Base-by-base conservation (phyloP, 164 flowering plant species). In the Berberis vulgaris region DNA sequence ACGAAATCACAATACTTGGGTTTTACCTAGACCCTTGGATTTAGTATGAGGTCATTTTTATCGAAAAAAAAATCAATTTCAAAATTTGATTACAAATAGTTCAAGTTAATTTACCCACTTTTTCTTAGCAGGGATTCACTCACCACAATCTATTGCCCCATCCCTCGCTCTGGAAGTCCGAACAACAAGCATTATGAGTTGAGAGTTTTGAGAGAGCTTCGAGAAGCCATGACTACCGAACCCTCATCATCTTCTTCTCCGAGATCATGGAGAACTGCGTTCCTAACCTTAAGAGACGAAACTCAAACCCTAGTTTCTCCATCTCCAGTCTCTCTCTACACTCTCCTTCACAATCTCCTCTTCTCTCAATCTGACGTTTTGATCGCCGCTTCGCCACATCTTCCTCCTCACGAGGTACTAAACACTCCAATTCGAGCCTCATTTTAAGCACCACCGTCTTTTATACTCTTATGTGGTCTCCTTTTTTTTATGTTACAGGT, bases 271-370 rank as follows among this genome's bases (percentile, higher is more conserved):
- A 79, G 97, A 62, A 90, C 94, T 12, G 86, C 91, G 26, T 90
- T 93, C 68, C 76, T 90, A n/a, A 85, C 94, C 1, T 77, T 93
- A 45, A 74, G 98, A 45, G 98, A 93, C 77, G 97, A 88, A 77
- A 80, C 84, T 67, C 77, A 72, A 43, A 72, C 26, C 26, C 26
- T 26, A 26, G 26, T 26, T 26, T 26, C 75, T 60, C 82, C 85
- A 1, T 65, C 82, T 7, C 69, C 59, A 12, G 41, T 76, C 3
- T 72, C 83, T 2, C 64, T 83, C 41, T 57, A 61, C 40, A 59
- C 69, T 13, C 83, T 86, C 61, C 85, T 88, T 62, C 79, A 83
- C 65, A 56, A 60, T 13, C 79, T 81, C 74, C 57, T 87, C 38
- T 82, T 86, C 78, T 79, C 86, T 45, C 86, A 88, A n/a, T 67